Conservation (phyloP, 176 grass and related monocot species). For the Musa troglodytarum region DNA sequence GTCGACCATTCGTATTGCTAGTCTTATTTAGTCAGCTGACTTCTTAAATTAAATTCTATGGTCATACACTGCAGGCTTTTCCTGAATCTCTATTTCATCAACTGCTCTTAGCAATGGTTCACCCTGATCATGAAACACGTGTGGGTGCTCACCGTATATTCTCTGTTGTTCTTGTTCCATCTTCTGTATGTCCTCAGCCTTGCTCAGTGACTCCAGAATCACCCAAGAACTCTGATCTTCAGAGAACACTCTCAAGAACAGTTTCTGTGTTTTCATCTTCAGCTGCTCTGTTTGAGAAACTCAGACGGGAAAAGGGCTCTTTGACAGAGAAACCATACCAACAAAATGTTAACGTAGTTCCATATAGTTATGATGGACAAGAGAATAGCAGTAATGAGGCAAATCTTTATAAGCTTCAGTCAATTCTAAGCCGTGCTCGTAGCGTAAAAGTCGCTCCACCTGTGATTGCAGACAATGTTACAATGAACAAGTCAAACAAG, state of each 20-base stretch:
- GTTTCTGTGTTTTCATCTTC: constrained; percentile 99
- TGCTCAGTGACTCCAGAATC: constrained; percentile 35
- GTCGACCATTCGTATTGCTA: neutral
- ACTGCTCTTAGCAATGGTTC: constrained; percentile 88
- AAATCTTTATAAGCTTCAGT: constrained; percentile 42
- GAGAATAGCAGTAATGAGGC: constrained; percentile 28
- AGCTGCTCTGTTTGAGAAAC: constrained; percentile 95
- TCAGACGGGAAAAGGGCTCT: constrained; percentile 58
- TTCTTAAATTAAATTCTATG: neutral
- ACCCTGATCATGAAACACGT: constrained; percentile 85
- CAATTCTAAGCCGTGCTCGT: constrained; percentile 44
- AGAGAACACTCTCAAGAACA: constrained; percentile 89
- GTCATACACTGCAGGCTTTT: constrained; percentile 62
- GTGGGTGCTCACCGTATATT: constrained; percentile 93
- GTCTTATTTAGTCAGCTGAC: neutral
- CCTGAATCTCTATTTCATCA: constrained; percentile 98
- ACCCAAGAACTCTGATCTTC: constrained; percentile 55
- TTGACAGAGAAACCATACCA: constrained; percentile 36
- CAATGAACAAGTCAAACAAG: constrained; percentile 44
- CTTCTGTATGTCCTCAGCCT: constrained; percentile 64
- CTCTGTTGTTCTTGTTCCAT: constrained; percentile 93
- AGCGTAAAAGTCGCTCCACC: constrained; percentile 59
- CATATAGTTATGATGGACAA: constrained; percentile 29
- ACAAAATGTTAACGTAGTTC: constrained; percentile 39
- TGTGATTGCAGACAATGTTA: constrained; percentile 40